Evolutionary conservation across 805 yeast genomes (phyloP).

Genomic region (Lipomyces anomalus): DNA sequence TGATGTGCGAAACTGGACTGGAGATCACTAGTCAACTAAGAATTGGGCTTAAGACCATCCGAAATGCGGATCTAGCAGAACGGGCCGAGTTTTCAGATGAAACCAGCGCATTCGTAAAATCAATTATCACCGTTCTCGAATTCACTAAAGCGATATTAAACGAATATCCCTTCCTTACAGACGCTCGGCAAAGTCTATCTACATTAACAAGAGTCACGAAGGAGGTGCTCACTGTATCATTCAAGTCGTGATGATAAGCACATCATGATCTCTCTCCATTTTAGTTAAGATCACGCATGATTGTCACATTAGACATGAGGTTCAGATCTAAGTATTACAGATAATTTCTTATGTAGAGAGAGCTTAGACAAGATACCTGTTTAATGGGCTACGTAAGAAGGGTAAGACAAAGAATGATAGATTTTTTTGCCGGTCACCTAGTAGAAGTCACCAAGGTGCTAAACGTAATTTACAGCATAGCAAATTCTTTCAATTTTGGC

Average conservation of each 20-base stretch:
- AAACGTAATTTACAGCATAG: too few species aligned
- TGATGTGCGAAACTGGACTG: constrained; percentile 71
- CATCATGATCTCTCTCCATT: too few species aligned
- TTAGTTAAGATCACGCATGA: too few species aligned
- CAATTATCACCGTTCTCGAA: constrained; percentile 50
- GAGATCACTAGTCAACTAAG: constrained; percentile 70
- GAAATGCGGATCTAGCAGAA: constrained; percentile 46
- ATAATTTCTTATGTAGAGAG: too few species aligned
- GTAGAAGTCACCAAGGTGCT: too few species aligned
- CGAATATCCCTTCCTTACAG: constrained; percentile 74
- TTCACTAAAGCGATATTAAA: constrained; percentile 76
- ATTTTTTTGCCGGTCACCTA: too few species aligned
- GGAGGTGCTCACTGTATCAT: constrained; percentile 46
- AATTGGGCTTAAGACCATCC: constrained; percentile 46
- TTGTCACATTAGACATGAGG: too few species aligned
- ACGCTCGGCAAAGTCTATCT: constrained; percentile 72
- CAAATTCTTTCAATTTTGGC: too few species aligned
- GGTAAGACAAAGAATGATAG: too few species aligned
- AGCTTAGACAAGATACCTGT: too few species aligned
- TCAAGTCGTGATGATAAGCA: constrained; percentile 2
- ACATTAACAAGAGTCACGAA: constrained; percentile 81
- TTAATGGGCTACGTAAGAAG: too few species aligned
- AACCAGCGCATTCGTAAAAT: constrained; percentile 64
- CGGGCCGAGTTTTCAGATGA: constrained; percentile 77
- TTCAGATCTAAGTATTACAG: too few species aligned